Percentiles rank a stretch among this genome's conserved stretches.
Evolutionary conservation across 106 monocot species (phyloP).

Genomic region (Amphibolis antarctica): DNA sequence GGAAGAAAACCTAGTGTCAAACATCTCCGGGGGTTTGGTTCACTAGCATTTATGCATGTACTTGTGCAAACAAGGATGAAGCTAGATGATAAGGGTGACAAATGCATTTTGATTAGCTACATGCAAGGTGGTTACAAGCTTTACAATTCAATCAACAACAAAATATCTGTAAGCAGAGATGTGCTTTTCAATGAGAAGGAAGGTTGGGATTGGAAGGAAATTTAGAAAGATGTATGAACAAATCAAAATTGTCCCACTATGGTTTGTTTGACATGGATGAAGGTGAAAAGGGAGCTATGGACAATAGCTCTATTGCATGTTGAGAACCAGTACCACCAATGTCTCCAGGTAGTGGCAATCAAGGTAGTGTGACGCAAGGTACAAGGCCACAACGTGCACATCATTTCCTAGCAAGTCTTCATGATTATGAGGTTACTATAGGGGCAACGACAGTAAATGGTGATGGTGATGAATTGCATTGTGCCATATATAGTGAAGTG

Average conservation of each 20-base stretch:
- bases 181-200: neutral
- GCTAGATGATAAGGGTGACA: neutral
- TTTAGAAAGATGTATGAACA: neutral
- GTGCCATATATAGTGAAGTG: too few relatives aligned
- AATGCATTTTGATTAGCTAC: conserved; percentile 3
- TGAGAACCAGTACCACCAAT: too few relatives aligned
- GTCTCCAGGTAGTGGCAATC: too few relatives aligned
- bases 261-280: too few relatives aligned
- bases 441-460: too few relatives aligned
- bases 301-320: too few relatives aligned
- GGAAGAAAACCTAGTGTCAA: neutral
- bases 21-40: neutral
- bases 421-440: too few relatives aligned
- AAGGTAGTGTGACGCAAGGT: too few relatives aligned
- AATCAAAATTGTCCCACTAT: neutral
- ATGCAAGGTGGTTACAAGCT: neutral
- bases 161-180: neutral
- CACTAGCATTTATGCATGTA: neutral
- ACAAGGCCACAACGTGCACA: too few relatives aligned
- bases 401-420: too few relatives aligned
- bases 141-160: conserved; percentile 1
- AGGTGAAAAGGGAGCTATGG: too few relatives aligned
- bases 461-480: too few relatives aligned
- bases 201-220: neutral
- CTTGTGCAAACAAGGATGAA: neutral